Base-by-base conservation (phyloP, 1,139 yeast genomes). In the Kurtzmaniella quercitrusa region DNA sequence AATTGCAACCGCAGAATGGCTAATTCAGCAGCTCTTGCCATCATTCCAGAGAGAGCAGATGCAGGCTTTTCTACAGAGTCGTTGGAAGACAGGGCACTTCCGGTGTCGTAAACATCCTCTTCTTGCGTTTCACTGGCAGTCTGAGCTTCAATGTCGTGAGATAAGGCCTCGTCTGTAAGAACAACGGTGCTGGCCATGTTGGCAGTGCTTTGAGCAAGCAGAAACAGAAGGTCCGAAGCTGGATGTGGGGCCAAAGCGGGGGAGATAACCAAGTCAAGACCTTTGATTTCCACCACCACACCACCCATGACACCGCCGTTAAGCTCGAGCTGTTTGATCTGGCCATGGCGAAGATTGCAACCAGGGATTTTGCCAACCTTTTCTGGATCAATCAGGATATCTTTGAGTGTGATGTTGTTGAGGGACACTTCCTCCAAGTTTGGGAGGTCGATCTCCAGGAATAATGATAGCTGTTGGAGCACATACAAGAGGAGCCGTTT, bases 361-460 rank as follows among this genome's bases (percentile, higher is more conserved):
- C 93, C 90, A 0, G 95, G 94, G 1, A 86, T 52, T 45, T 65
- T 63, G 24, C 77, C 76, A 33, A 87, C 72, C 48, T 82, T 83
- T 38, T 85, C 90, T 0, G 91, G 82, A 57, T 86, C 94, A 19
- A 89, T 65, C 43, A 80, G 75, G 3, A 89, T 78, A 60, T 86
- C 82, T 41, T 75, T 73, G 19, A 89, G 70, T 1, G 77, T 63
- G 34, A 73, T 68, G 51, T 71, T 59, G 76, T 77, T 62, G 37
- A 87, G 63, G 6, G 94, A 83, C 1, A 90, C 91, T 57, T 73
- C 74, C 48, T 88, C 94, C 45, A 90, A 64, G 57, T 89, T 85
- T 15, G 90, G 85, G 29, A 87, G 68, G 58, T 89, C 94, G 23
- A 89, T 76, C 56, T 86, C 88, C 1, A 95, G 84, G 58, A 90